These are phyloP conservation scores for Pleurostoma richardsiae DNA, from an alignment of 2,329 filamentous ascomycete genomes.

Conservation along the genomic window DNA sequence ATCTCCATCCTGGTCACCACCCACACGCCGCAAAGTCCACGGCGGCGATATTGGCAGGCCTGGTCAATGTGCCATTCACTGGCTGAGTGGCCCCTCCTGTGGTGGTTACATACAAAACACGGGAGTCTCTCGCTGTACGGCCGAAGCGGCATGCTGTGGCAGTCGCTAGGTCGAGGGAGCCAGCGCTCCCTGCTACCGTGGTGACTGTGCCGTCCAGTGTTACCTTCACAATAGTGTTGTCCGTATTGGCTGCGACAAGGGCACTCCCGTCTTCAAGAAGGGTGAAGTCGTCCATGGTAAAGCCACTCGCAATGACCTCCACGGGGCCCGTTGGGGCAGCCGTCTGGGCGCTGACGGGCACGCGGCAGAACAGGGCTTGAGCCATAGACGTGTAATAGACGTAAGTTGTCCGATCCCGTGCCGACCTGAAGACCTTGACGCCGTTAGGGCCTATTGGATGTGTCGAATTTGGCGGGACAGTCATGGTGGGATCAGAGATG, in stretches of 20 bases:
- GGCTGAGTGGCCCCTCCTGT: neutral
- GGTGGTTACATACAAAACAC: conserved; percentile 1
- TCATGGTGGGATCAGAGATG: conserved; percentile 1
- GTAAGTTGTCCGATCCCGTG: neutral
- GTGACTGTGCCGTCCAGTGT: neutral
- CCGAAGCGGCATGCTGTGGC: conserved; percentile 1
- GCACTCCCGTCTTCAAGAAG: neutral
- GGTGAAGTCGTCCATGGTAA: conserved; percentile 1
- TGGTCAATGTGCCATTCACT: neutral
- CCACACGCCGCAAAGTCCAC: neutral
- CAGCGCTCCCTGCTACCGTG: neutral
- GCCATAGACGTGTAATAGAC: conserved; percentile 4
- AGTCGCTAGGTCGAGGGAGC: neutral
- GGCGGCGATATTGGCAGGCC: neutral
- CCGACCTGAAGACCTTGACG: neutral
- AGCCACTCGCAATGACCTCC: neutral
- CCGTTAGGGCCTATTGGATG: neutral
- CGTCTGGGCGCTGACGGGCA: neutral
- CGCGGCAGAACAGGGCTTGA: neutral
- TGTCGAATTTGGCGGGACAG: neutral
- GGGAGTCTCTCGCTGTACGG: neutral
- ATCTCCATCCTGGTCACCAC: too few relatives aligned
- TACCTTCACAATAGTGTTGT: conserved; percentile 1
- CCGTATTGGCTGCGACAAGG: neutral
- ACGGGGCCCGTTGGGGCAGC: neutral